These are phyloP conservation scores for Hanseniaspora taiwanica DNA, from an alignment of 805 yeast species.

Conservation along the genomic window DNA sequence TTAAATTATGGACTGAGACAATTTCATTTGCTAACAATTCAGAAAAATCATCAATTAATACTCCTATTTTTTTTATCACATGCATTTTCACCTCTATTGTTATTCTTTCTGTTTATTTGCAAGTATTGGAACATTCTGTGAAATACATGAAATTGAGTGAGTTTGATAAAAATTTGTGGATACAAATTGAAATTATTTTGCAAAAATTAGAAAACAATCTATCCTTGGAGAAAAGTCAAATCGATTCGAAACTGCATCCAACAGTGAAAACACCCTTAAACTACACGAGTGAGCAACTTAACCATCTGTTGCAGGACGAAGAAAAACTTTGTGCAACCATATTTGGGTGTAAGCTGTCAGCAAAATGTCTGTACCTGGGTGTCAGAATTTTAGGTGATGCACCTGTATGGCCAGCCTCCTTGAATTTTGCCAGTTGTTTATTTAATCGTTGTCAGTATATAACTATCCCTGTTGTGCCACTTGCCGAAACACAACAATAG, in stretches of 20 bases:
- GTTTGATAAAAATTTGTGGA: slow-evolving; percentile 45
- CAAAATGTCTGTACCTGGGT: slow-evolving; percentile 52
- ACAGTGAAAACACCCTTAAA: slow-evolving; percentile 9
- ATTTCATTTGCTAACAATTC: slow-evolving; percentile 54
- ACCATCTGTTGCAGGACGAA: slow-evolving; percentile 23
- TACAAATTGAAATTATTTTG: slow-evolving; percentile 45
- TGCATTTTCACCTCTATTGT: slow-evolving; percentile 53
- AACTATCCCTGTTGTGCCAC: neutral
- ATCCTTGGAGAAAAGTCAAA: neutral
- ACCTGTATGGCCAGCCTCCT: slow-evolving; percentile 75
- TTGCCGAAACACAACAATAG: too few species aligned
- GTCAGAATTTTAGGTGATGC: slow-evolving; percentile 71
- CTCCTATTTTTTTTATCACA: slow-evolving; percentile 65
- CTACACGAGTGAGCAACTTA: slow-evolving; percentile 9
- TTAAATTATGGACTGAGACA: slow-evolving; percentile 60
- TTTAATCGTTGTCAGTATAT: neutral
- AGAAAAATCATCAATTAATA: slow-evolving; percentile 51
- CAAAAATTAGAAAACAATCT: slow-evolving; percentile 47
- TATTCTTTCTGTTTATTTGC: slow-evolving; percentile 49
- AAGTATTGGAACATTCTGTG: slow-evolving; percentile 39
- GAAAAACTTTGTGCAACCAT: slow-evolving; percentile 35
- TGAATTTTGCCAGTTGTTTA: slow-evolving; percentile 62
- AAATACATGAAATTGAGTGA: slow-evolving; percentile 15
- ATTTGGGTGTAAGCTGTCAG: slow-evolving; percentile 35
- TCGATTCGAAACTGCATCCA: slow-evolving; percentile 21